Conservation (phyloP, 306 rosid genomes). For the Corylus avellana region DNA sequence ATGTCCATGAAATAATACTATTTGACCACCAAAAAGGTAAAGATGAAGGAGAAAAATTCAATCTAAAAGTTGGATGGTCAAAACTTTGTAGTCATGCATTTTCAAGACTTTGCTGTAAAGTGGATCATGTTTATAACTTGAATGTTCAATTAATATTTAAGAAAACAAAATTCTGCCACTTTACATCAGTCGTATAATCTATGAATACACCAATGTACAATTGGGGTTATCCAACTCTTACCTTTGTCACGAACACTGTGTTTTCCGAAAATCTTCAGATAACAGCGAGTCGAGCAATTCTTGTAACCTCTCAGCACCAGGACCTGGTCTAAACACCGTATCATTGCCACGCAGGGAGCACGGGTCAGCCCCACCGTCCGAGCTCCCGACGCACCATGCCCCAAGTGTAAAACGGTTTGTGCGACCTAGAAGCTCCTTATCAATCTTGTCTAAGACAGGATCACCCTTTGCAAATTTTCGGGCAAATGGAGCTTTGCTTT, state of each 20-base stretch:
- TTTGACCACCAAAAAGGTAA: slow-evolving; percentile 25
- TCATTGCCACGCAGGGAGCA: slow-evolving; percentile 73
- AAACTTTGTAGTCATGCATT: slow-evolving; percentile 16
- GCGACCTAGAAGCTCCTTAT: slow-evolving; percentile 77
- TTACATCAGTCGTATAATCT: slow-evolving; percentile 40
- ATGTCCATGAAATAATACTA: neutral
- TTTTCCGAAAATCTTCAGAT: slow-evolving; percentile 61
- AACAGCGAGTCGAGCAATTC: slow-evolving; percentile 57
- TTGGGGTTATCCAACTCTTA: slow-evolving; percentile 34
- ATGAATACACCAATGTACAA: slow-evolving; percentile 59
- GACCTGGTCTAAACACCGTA: slow-evolving; percentile 70
- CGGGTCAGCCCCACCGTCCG: slow-evolving; percentile 67
- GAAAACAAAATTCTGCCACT: slow-evolving; percentile 42
- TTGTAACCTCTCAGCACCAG: slow-evolving; percentile 70
- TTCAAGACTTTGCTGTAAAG: slow-evolving; percentile 23
- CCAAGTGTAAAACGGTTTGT: slow-evolving; percentile 69
- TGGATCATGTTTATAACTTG: slow-evolving; percentile 38
- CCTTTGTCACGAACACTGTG: slow-evolving; percentile 65
- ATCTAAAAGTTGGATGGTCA: neutral
- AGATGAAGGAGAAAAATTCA: neutral
- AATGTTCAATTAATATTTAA: slow-evolving; percentile 22
- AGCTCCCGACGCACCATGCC: slow-evolving; percentile 80
- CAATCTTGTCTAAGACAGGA: slow-evolving; percentile 82
- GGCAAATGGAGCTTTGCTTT: slow-evolving; percentile 87
- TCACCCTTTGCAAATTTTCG: slow-evolving; percentile 82